Conservation (phyloP, 495 filamentous ascomycete genomes). For the Annulohypoxylon moriforme region DNA sequence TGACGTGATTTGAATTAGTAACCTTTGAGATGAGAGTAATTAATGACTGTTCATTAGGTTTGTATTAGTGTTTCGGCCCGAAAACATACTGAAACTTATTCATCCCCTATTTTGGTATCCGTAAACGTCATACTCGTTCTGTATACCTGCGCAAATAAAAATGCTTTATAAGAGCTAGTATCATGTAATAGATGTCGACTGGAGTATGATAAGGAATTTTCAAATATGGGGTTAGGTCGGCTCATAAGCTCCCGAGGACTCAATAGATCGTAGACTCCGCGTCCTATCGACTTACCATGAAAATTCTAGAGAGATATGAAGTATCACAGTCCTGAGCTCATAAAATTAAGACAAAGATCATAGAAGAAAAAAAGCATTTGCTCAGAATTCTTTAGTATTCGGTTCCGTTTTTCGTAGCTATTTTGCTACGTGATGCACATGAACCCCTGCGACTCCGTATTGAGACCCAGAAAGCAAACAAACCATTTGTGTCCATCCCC, state of each 20-base stretch:
- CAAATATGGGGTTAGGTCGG: no score
- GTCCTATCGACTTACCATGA: not conserved
- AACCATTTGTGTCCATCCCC: slow-evolving; percentile 44
- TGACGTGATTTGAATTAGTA: not conserved
- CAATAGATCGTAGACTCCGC: no score
- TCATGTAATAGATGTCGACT: no score
- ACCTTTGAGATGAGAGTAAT: not conserved
- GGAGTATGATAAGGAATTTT: no score
- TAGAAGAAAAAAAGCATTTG: slow-evolving; percentile 34
- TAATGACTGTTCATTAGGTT: not conserved
- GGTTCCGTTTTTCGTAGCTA: slow-evolving; percentile 61
- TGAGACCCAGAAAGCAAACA: slow-evolving; percentile 58
- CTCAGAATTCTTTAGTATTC: slow-evolving; percentile 46
- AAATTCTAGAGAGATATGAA: not conserved
- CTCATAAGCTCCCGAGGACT: no score
- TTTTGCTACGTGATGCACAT: slow-evolving; percentile 70
- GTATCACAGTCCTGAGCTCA: slow-evolving; percentile 3
- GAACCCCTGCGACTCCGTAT: slow-evolving; percentile 62
- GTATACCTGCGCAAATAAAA: no score
- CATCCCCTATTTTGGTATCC: not conserved
- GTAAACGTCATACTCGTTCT: no score
- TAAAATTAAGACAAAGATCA: not conserved
- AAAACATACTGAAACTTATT: not conserved
- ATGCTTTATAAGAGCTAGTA: no score
- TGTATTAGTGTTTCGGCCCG: not conserved